Base-by-base conservation (phyloP, 495 filamentous ascomycete genomes). In the Penicillium nucicola region DNA sequence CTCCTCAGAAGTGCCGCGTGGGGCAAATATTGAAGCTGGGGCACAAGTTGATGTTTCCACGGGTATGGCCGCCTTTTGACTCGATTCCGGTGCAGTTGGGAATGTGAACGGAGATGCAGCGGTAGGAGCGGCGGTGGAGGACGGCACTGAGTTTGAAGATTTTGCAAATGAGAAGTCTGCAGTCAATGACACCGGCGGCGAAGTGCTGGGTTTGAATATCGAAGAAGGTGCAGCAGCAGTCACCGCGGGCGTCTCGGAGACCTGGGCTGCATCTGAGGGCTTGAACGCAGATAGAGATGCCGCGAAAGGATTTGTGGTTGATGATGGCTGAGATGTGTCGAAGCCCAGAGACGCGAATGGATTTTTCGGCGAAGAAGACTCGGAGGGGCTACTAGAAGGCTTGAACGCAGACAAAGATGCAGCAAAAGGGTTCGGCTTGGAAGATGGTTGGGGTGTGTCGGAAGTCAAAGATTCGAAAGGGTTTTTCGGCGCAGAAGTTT, bases 261-360 rank as follows among this genome's bases (percentile, higher is more conserved):
- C 19, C 43, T 53, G 42, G 5, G 18, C 52, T 15, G 32, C 32
- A 42, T 52, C 38, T 7, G 53, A 20, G 11, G 49, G 30, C n/a
- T 59, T 55, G n/a, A 57, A 52, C 30, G 55, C 5, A n/a, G 52
- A 58, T 11, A 45, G 39, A 23, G 55, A 62, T 12, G 50, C 6
- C 30, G 45, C 8, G 11, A 36, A 47, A 5, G 33, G 4, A 12
- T 10, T 15, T 0, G 43, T 8, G 12, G 7, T n/a, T 3, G 19
- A 25, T 15, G 43, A n/a, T 11, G 31, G 32, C 0, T 11, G 2
- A 8, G 17, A 19, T 15, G 35, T 11, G 45, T 14, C 12, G 18
- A 17, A 1, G 19, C 3, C 12, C 2, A 22, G 13, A 12, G 23
- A 31, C 48, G 49, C 10, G 48, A 40, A 6, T 22, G 20, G 20